Evolutionary conservation across 2,329 filamentous ascomycete species (phyloP), one percentile per base, ranked within the genome.

Genomic region (Bipolaris bicolor): DNA sequence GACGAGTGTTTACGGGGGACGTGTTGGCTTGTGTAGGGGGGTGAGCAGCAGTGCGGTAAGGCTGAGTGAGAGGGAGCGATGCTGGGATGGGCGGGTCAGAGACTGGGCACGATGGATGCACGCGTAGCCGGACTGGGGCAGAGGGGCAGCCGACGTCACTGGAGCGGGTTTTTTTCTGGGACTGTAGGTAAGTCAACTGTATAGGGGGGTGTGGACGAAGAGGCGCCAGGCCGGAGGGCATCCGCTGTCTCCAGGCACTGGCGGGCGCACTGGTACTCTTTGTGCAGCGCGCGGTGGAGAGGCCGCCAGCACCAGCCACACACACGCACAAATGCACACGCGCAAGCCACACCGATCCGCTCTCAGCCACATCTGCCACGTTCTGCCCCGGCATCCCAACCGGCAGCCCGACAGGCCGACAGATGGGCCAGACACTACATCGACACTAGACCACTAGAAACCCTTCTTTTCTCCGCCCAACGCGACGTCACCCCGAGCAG

Each of bases 181-280:
- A 34, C 34, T 18, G 37, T 18, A 39, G 37, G 37, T 20, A 39
- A 18, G 18, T 16, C 4, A 18, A 7, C n/a, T 13, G 54, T 48
- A 43, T 57, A 52, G 54, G 54, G 44, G 54, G 36, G 29, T 18
- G 22, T 18, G 45, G 31, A 24, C 13, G 50, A 39, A 22, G 26
- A 13, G 41, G 24, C 26, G 43, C 43, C 55, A 49, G 49, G 55
- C 45, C 49, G n/a, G 13, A 20, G 43, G 49, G 49, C 33, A 47
- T 52, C 36, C 44, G 41, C 36, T 52, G 54, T 52, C 40, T 34
- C 34, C 20, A 46, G 40, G 57, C 57, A 49, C 58, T 52, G 49
- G 36, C 57, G 49, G 16, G 51, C 54, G 57, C 57, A 57, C 48
- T 60, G 58, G 55, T 61, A 33, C 49, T 52, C 56, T 52, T 39